Percentiles rank a stretch among this genome's conserved stretches.
phyloP scores from a whole-genome alignment of 2,329 filamentous ascomycete species.

The Dactylellina haptotyla region DNA sequence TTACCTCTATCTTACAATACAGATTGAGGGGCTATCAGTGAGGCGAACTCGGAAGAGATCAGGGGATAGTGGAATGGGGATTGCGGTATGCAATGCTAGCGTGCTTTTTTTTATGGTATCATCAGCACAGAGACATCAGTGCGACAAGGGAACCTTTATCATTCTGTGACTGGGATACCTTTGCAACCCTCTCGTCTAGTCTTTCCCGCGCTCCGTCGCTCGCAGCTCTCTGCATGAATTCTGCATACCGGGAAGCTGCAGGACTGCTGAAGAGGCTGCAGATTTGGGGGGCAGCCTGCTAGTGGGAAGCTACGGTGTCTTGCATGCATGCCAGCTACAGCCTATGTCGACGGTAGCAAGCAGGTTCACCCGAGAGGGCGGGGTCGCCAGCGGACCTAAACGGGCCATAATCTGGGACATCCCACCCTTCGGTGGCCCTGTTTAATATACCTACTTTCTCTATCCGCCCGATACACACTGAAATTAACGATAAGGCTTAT shows the following conservation, averaged over 20 bases:
- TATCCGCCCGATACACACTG: slow-evolving; percentile 1
- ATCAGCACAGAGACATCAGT: slow-evolving; percentile 20
- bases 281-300: slow-evolving; percentile 33
- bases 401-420: slow-evolving; percentile 29
- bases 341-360: slow-evolving; percentile 38
- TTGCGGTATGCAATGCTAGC: no score
- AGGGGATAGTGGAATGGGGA: slow-evolving; percentile 32
- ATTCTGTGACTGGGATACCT: slow-evolving; percentile 41
- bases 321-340: slow-evolving; percentile 47
- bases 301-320: slow-evolving; percentile 35
- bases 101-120: slow-evolving; percentile 3
- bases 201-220: slow-evolving; percentile 38
- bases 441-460: slow-evolving; percentile 9
- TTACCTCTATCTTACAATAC: no score
- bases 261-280: neutral
- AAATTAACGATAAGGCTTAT: slow-evolving; percentile 30
- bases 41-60: neutral
- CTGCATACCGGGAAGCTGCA: slow-evolving; percentile 48
- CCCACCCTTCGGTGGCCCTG: slow-evolving; percentile 19
- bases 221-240: slow-evolving; percentile 10
- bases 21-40: neutral
- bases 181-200: slow-evolving; percentile 45
- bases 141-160: slow-evolving; percentile 40
- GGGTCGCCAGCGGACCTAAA: slow-evolving; percentile 32
- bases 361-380: slow-evolving; percentile 47